A percentile compares a stretch with the other conserved stretches of the same genome.
phyloP scores from a whole-genome alignment of 306 rosid species.

The Crotalaria pallida region DNA sequence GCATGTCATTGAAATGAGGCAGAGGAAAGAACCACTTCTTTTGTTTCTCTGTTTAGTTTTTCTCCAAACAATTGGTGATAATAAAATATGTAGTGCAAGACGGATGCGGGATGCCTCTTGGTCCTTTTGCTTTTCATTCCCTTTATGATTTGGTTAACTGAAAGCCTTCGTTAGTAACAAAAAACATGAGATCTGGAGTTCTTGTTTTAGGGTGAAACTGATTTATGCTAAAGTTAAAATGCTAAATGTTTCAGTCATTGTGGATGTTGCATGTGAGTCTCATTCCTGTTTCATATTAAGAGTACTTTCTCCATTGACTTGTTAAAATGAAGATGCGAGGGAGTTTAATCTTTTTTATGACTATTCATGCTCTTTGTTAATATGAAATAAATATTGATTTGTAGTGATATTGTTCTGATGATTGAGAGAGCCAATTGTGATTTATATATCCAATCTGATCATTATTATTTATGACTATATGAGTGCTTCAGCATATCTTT shows the following conservation, averaged over 20 bases:
- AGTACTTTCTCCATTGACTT: not conserved
- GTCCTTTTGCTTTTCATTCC: not conserved
- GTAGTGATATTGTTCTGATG: not conserved
- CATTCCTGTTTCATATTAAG: not conserved
- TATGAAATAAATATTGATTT: slow-evolving; percentile 1
- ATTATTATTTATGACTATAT: not conserved
- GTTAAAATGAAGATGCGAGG: slow-evolving; percentile 5
- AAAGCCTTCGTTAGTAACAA: not conserved
- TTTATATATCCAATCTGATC: not conserved
- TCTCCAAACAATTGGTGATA: not conserved
- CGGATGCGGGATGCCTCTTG: not conserved
- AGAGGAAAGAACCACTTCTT: not conserved
- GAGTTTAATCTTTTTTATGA: not conserved
- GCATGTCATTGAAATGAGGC: not conserved
- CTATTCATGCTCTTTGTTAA: not conserved
- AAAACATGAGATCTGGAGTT: not conserved
- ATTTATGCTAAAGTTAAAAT: not conserved
- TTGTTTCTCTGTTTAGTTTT: not conserved
- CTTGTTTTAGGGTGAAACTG: slow-evolving; percentile 8
- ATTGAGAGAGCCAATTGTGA: not conserved
- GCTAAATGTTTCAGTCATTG: not conserved
- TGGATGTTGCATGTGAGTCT: not conserved
- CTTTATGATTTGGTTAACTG: not conserved
- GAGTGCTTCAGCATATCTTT: not conserved
- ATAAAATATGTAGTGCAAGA: not conserved